phyloP scores from a whole-genome alignment of 345 rosid genomes.

The Rhizophora apiculata region DNA sequence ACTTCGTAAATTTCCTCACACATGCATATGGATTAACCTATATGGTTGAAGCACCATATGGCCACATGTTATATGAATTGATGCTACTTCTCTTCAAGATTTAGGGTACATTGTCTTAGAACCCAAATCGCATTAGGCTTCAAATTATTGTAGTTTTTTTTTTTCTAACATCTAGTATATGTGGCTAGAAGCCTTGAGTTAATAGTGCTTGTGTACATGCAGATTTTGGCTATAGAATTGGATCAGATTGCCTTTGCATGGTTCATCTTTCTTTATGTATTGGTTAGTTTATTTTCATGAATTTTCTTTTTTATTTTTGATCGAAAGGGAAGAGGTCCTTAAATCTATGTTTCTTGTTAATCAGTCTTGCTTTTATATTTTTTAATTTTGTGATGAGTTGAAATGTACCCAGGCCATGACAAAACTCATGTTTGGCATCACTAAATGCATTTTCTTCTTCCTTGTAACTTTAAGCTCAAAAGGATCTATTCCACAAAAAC shows the following conservation, averaged over 20 bases:
- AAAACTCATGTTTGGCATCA: too few relatives aligned
- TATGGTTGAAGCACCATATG: slow-evolving; percentile 2
- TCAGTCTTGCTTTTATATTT: too few relatives aligned
- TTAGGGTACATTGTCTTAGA: not conserved
- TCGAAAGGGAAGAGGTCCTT: not conserved
- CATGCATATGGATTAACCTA: slow-evolving; percentile 5
- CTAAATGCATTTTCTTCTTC: too few relatives aligned
- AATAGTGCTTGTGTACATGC: slow-evolving; percentile 32
- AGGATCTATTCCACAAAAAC: too few relatives aligned
- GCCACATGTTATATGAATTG: not conserved
- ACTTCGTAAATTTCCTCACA: not conserved
- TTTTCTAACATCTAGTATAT: slow-evolving; percentile 1
- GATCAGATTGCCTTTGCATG: slow-evolving; percentile 89
- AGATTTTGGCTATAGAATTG: slow-evolving; percentile 99
- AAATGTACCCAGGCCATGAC: too few relatives aligned
- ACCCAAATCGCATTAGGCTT: not conserved
- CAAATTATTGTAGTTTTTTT: not conserved
- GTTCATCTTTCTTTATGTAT: slow-evolving; percentile 82
- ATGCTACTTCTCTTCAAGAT: not conserved
- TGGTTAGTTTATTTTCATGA: slow-evolving; percentile 45
- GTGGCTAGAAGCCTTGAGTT: slow-evolving; percentile 5
- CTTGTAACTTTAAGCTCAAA: too few relatives aligned
- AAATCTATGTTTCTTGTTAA: too few relatives aligned
- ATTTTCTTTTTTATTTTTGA: not conserved
- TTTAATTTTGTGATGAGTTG: too few relatives aligned